These are phyloP conservation scores for Coemansia sp. DNA, from an alignment of 192 early-diverging fungal genomes.

Conservation along the genomic window DNA sequence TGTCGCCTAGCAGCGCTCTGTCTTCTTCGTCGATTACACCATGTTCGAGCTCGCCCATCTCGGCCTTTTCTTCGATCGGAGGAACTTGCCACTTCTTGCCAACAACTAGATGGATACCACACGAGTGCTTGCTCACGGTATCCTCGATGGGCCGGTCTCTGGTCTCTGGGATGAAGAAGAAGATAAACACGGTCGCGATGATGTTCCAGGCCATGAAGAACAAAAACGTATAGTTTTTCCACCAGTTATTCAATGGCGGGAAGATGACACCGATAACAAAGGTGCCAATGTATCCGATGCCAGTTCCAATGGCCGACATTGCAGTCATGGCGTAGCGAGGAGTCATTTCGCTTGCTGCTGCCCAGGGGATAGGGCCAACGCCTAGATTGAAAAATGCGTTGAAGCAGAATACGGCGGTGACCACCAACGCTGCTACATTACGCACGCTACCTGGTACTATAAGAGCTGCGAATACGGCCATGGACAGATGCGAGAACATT, in stretches of 20 bases:
- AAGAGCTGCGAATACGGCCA: constrained; percentile 64
- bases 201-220: constrained; percentile 72
- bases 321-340: constrained; percentile 76
- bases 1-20: constrained; percentile 6
- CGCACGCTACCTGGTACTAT: constrained; percentile 65
- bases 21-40: constrained; percentile 7
- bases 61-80: constrained; percentile 32
- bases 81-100: constrained; percentile 41
- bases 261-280: constrained; percentile 66
- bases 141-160: constrained; percentile 76
- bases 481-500: constrained; percentile 65
- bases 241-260: constrained; percentile 60
- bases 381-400: constrained; percentile 80
- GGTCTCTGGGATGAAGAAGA: constrained; percentile 78
- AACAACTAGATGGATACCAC: constrained; percentile 48
- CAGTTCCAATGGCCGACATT: constrained; percentile 71
- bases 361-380: constrained; percentile 83
- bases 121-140: constrained; percentile 54
- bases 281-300: constrained; percentile 71
- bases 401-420: constrained; percentile 70
- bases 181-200: constrained; percentile 66
- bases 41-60: neutral
- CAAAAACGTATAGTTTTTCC: constrained; percentile 61
- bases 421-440: constrained; percentile 58
- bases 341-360: constrained; percentile 77